Evolutionary conservation across 805 yeast species (phyloP).

Genomic region (Hanseniaspora vineae): DNA sequence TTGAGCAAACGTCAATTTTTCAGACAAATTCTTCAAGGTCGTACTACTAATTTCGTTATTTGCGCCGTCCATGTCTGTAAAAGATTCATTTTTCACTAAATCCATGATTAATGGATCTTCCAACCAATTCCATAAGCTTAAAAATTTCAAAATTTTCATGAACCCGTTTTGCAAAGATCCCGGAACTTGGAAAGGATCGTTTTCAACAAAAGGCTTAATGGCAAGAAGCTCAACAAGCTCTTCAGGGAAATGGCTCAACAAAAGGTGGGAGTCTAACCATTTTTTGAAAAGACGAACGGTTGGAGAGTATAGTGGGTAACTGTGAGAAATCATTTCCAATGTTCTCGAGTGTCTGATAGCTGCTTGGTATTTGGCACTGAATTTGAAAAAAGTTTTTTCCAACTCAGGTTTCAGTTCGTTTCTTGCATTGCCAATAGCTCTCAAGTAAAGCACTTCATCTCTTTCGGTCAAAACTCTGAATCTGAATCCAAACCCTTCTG

Average conservation of each 20-base stretch:
- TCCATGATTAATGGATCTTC: conserved; percentile 77
- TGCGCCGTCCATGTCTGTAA: conserved; percentile 14
- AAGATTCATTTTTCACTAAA: conserved; percentile 36
- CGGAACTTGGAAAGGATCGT: conserved; percentile 76
- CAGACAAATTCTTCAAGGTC: conserved; percentile 37
- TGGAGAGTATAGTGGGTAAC: conserved; percentile 62
- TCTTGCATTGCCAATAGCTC: conserved; percentile 56
- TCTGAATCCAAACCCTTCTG: conserved; percentile 82
- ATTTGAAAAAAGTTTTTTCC: conserved; percentile 50
- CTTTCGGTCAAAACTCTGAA: conserved; percentile 69
- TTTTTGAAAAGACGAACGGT: conserved; percentile 74
- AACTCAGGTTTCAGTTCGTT: conserved; percentile 45
- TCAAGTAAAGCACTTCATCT: conserved; percentile 60
- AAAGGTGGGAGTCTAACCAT: conserved; percentile 79
- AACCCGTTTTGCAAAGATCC: conserved; percentile 73
- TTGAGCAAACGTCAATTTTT: conserved; percentile 46
- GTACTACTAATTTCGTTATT: conserved; percentile 18
- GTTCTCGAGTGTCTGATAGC: conserved; percentile 73
- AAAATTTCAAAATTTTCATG: conserved; percentile 52
- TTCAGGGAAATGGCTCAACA: conserved; percentile 59
- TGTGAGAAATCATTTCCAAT: conserved; percentile 53
- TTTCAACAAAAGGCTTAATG: conserved; percentile 72
- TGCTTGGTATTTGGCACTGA: conserved; percentile 50
- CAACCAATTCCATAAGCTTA: conserved; percentile 90
- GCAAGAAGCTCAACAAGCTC: conserved; percentile 76